phyloP scores from a whole-genome alignment of 768 basidiomycete genomes.

The Boletus tylopilopsis region DNA sequence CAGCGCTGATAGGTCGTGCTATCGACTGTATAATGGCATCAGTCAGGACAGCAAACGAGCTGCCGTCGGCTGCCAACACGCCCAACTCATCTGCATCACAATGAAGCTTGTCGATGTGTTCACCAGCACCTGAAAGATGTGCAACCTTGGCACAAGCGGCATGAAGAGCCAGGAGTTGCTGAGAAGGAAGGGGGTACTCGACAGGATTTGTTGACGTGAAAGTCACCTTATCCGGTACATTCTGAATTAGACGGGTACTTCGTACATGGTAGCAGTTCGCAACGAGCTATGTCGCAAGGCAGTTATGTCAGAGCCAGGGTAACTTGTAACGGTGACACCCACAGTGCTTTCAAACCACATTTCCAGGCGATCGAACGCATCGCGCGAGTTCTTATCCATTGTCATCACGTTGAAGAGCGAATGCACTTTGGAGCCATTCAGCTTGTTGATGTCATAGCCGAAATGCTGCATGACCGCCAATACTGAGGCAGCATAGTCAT shows the following conservation, averaged over 20 bases:
- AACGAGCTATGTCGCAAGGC: background rate
- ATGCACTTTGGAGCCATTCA: background rate
- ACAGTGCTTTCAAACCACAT: background rate
- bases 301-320: background rate
- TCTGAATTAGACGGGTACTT: background rate
- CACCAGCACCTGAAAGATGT: no score
- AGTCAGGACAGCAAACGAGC: no score
- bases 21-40: no score
- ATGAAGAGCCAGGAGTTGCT: no score
- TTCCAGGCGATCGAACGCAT: background rate
- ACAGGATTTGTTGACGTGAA: background rate
- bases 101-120: no score
- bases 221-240: background rate
- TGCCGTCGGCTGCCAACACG: no score
- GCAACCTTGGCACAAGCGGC: no score
- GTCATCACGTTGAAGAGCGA: background rate
- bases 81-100: no score
- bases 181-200: no score
- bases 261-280: background rate
- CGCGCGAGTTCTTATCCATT: background rate
- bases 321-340: background rate
- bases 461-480: background rate
- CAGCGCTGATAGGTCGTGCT: no score
- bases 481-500: background rate
- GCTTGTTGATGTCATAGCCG: background rate